Percentiles rank a stretch among this genome's conserved stretches.
Conservation (phyloP, 345 rosid species). For the Salix suchowensis region DNA sequence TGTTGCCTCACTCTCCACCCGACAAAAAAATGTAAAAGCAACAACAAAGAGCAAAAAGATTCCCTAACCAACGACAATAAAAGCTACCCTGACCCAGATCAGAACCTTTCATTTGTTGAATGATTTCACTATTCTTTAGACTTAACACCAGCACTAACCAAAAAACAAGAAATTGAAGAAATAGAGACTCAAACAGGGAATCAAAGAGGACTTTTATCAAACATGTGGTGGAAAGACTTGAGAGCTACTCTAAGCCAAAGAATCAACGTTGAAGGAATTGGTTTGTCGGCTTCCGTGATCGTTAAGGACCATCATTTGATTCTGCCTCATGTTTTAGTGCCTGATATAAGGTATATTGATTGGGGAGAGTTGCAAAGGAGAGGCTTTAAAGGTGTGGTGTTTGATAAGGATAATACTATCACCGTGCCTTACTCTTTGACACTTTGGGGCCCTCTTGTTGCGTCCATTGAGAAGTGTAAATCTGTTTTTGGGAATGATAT, state of each 20-base stretch:
- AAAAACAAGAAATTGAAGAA: conserved; percentile 27
- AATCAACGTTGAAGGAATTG: conserved; percentile 76
- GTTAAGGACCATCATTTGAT: conserved; percentile 61
- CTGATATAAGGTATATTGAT: conserved; percentile 67
- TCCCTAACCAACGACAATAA: not conserved
- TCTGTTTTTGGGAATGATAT: conserved; percentile 75
- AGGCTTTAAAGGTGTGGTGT: conserved; percentile 90
- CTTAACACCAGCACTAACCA: conserved; percentile 10
- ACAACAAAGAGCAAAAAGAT: conserved; percentile 22
- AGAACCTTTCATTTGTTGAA: conserved; percentile 24
- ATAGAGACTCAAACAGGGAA: conserved; percentile 2
- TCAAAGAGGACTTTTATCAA: conserved; percentile 41
- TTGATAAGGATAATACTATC: conserved; percentile 93
- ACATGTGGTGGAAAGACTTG: conserved; percentile 94
- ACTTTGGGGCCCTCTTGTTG: conserved; percentile 57
- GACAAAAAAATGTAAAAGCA: conserved; percentile 36
- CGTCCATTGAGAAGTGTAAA: conserved; percentile 72
- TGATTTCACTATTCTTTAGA: conserved; percentile 38
- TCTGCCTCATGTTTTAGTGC: conserved; percentile 72
- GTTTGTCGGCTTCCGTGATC: conserved; percentile 54
- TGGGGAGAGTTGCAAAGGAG: conserved; percentile 72
- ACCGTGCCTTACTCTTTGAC: conserved; percentile 83
- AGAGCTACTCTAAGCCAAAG: conserved; percentile 89
- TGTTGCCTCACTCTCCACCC: conserved; percentile 33
- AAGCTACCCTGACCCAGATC: conserved; percentile 21